Evolutionary conservation across 2,329 filamentous ascomycete species (phyloP).

Genomic region (Paracoccidioides lutzii): DNA sequence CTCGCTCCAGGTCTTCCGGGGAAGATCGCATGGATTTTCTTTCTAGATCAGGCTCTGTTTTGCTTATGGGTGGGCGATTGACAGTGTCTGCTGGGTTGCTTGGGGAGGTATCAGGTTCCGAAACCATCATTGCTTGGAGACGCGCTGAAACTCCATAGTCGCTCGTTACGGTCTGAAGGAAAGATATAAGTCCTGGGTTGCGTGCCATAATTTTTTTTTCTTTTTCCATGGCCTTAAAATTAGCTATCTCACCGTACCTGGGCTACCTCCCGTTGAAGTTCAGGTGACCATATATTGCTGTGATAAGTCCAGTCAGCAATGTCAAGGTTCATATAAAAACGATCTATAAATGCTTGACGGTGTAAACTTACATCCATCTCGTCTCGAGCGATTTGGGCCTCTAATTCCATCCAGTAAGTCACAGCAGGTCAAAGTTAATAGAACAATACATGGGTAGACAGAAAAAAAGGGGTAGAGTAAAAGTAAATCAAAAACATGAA

Average conservation of each 20-base stretch:
- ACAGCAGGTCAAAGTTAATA: neutral
- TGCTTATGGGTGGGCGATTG: slow-evolving; percentile 8
- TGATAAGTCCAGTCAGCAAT: slow-evolving; percentile 6
- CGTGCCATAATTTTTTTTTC: neutral
- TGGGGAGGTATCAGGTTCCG: slow-evolving; percentile 33
- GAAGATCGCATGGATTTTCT: neutral
- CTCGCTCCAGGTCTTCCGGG: neutral
- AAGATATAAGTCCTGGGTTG: neutral
- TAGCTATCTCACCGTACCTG: slow-evolving; percentile 19
- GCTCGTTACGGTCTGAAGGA: slow-evolving; percentile 36
- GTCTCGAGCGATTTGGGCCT: slow-evolving; percentile 41
- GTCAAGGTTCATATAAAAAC: slow-evolving; percentile 2
- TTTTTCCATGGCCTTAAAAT: neutral
- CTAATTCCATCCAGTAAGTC: slow-evolving; percentile 14
- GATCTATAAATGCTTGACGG: neutral
- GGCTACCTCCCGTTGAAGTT: slow-evolving; percentile 45
- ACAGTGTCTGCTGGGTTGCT: slow-evolving; percentile 11
- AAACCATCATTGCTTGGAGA: slow-evolving; percentile 50
- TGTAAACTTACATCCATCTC: slow-evolving; percentile 53
- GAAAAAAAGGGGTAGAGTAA: no score
- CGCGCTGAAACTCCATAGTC: slow-evolving; percentile 58
- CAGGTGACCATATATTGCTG: slow-evolving; percentile 59
- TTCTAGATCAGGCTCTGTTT: neutral
- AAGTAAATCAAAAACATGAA: neutral
- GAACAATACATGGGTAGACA: neutral